Base-by-base conservation (phyloP, 2,329 filamentous ascomycete species). In the Aspergillus quadrilineatus region DNA sequence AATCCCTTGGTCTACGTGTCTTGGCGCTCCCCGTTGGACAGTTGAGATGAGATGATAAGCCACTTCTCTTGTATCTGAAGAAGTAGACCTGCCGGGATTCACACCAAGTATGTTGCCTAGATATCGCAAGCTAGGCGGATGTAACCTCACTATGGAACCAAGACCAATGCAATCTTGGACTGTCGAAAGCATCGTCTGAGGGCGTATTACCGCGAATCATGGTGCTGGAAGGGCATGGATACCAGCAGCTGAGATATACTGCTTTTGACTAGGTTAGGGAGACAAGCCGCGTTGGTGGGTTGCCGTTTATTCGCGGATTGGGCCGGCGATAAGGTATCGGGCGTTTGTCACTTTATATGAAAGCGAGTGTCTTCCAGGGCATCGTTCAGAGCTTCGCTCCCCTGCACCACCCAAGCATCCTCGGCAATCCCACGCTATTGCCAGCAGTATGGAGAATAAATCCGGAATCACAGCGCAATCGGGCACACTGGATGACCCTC, bases 71-170 rank as follows among this genome's bases (percentile, higher is more conserved):
- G 14, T 37, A 2, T 34, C 32, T 14, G 12, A 5, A 26, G 4
- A 46, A 15, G 29, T 12, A 46, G 30, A 28, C 26, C 43, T 26
- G 26, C 26, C 43, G 26, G 12, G n/a, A 9, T 17, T 4, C 17
- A 44, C 6, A 3, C 28, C 22, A 46, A 9, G 26, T 26, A 15
- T 14, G 6, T 10, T 26, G 43, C 43, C 43, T 28, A 46, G 43
- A 12, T 10, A 15, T 12, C 26, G 30, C 43, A 30, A 46, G 43
- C 43, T 28, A 46, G 15, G 26, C 15, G n/a, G 48, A 50, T 50
- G 48, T 39, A 50, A 50, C 48, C 34, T 37, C 28, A 36, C 48
- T 50, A 50, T 39, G 17, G 4, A 34, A 50, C 17, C 8, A 37
- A 26, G 7, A 22, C 15, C 30, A 28, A 39, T 50, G 12, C 47